Base-by-base conservation (phyloP, 805 yeast genomes). In the Candida corydali region DNA sequence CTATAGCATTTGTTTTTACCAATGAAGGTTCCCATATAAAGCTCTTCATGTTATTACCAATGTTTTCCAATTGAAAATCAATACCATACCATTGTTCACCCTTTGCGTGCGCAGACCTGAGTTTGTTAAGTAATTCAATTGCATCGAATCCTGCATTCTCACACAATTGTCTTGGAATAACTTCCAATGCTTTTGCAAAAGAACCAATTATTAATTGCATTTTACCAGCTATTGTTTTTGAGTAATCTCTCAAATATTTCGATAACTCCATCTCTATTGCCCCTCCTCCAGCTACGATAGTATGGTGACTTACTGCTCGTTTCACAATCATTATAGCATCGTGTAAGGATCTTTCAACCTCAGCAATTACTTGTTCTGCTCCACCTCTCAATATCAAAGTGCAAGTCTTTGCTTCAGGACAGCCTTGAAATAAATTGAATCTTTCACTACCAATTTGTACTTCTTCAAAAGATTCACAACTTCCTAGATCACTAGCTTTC, bases 91-190 rank as follows among this genome's bases (percentile, higher is more conserved):
- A 86, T 30, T 65, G 72, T 52, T 91, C 95, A 44, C 95, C 96
- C 58, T 85, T 85, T 37, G 95, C 93, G 54, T 93, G 99, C 14
- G 86, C 82, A 75, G 93, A 84, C 64, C 99, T 80, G 54, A 93
- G 71, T 54, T 83, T 78, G 61, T 93, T 93, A 50, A 93, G 76
- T 42, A 93, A 67, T 58, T 93, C 98, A n/a, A 95, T 86, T 15
- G 95, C 94, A 58, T 93, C 99, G 48, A 93, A 81, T 4, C 99
- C 99, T n/a, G 96, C 98, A 60, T 93, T 93, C 57, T 93, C 98
- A 69, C 98, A 91, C 46, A 93, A 73, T 59, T 93, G 98, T 59
- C 98, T 82, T 48, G 99, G 99, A 51, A 93, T 88, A 18, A 93
- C 81, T 65, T 93, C 99, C 40, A 93, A 71, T 1, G 98, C 95